Evolutionary conservation across 192 early-diverging fungal species (phyloP).

Genomic region (Coemansia sp.): DNA sequence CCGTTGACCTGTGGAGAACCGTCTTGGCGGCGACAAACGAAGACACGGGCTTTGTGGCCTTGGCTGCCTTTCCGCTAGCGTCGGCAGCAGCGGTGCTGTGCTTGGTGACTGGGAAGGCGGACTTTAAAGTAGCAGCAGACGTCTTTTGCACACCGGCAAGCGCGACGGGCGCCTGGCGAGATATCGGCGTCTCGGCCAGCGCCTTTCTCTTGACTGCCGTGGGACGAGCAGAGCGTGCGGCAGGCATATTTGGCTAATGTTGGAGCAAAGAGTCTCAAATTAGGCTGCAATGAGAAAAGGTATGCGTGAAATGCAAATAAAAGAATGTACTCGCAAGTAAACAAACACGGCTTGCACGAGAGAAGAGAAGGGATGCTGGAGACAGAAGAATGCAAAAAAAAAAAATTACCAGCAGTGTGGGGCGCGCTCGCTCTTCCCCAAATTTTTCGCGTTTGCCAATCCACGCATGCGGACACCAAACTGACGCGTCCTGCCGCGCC

Average conservation of each 20-base stretch:
- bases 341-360: constrained; percentile 7
- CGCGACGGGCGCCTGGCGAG: constrained; percentile 16
- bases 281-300: constrained; percentile 5
- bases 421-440: not conserved
- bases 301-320: not conserved
- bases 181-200: constrained; percentile 38
- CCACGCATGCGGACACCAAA: constrained; percentile 13
- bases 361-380: constrained; percentile 1
- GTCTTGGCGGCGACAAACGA: constrained; percentile 39
- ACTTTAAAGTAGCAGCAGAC: constrained; percentile 27
- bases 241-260: constrained; percentile 44
- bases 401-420: too few species aligned
- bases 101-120: constrained; percentile 38
- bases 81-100: constrained; percentile 7
- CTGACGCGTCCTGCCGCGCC: not conserved
- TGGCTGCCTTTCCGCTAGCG: not conserved
- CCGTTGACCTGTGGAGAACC: constrained; percentile 44
- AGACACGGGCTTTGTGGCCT: constrained; percentile 15
- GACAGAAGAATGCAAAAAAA: constrained; percentile 5
- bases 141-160: constrained; percentile 5
- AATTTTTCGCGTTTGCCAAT: constrained; percentile 21
- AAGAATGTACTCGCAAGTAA: not conserved
- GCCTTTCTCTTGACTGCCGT: constrained; percentile 22
- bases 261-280: constrained; percentile 6
- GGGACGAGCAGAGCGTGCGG: constrained; percentile 27